Evolutionary conservation across 495 filamentous ascomycete genomes (phyloP).

Genomic region (Xylaria intraflava): DNA sequence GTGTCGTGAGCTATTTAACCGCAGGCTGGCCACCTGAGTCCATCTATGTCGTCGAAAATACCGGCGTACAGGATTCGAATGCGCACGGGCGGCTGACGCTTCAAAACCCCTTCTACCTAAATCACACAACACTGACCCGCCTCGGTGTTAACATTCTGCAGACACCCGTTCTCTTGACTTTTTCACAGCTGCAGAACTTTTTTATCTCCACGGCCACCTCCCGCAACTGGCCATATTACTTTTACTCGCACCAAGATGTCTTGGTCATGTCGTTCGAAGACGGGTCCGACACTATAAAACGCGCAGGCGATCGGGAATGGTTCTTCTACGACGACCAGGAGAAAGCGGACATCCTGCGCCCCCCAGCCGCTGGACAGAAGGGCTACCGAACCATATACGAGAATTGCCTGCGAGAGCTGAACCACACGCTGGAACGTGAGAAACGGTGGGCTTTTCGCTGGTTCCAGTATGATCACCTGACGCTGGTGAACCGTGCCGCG

Average conservation of each 20-base stretch:
- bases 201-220: conserved; percentile 38
- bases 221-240: conserved; percentile 48
- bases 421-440: conserved; percentile 19
- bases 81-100: conserved; percentile 37
- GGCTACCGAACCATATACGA: conserved; percentile 42
- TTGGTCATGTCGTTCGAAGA: conserved; percentile 49
- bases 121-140: conserved; percentile 37
- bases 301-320: conserved; percentile 23
- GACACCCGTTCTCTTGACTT: conserved; percentile 48
- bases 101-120: conserved; percentile 51
- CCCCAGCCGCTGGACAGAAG: conserved; percentile 23
- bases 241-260: conserved; percentile 56
- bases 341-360: conserved; percentile 27
- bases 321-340: conserved; percentile 31
- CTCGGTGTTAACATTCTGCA: conserved; percentile 45
- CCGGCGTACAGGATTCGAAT: conserved; percentile 48
- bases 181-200: conserved; percentile 53
- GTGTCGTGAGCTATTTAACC: conserved; percentile 43
- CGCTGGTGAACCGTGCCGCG: conserved; percentile 42
- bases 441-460: conserved; percentile 26
- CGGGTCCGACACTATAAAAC: conserved; percentile 24
- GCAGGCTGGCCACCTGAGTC: conserved; percentile 50
- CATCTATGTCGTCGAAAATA: conserved; percentile 52
- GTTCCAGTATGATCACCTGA: conserved; percentile 38
- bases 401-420: conserved; percentile 26